A percentile compares a stretch with the other conserved stretches of the same genome.
These are phyloP conservation scores for Malus sieversii DNA, from an alignment of 306 rosid genomes.

Conservation along the genomic window DNA sequence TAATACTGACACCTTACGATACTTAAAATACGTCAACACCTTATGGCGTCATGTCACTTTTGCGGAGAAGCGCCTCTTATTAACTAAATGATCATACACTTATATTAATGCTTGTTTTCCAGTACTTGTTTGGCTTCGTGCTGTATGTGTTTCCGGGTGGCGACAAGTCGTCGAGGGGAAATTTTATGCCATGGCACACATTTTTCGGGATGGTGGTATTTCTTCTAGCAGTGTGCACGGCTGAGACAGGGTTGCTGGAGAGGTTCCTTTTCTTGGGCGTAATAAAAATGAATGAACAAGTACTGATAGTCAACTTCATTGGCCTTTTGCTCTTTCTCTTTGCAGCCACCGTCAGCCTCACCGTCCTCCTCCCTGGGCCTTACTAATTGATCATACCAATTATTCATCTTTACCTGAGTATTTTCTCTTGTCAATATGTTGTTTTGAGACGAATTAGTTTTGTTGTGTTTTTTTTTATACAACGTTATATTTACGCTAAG, in stretches of 20 bases:
- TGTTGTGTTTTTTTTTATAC: too few species aligned
- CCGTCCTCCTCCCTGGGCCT: constrained; percentile 43
- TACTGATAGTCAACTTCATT: constrained; percentile 50
- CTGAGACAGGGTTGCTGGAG: constrained; percentile 40
- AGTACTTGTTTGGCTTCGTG: constrained; percentile 49
- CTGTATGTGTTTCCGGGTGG: constrained; percentile 45
- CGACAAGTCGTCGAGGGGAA: constrained; percentile 33
- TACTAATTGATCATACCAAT: not conserved
- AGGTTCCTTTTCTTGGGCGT: not conserved
- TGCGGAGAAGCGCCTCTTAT: not conserved
- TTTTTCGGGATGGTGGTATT: constrained; percentile 47
- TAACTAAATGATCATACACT: not conserved
- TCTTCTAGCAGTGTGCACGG: constrained; percentile 39
- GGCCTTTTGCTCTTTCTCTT: constrained; percentile 52
- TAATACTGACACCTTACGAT: not conserved
- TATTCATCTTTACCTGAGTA: not conserved
- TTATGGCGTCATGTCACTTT: not conserved
- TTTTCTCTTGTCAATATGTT: not conserved
- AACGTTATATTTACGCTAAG: too few species aligned
- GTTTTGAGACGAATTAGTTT: not conserved
- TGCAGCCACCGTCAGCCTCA: constrained; percentile 39
- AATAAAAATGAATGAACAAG: constrained; percentile 20
- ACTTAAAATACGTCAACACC: not conserved
- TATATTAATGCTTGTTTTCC: not conserved
- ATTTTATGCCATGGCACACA: constrained; percentile 59